A percentile compares a stretch with the other conserved stretches of the same genome.
phyloP scores from a whole-genome alignment of 2,329 filamentous ascomycete genomes.

The Malbranchea cinnamomea region DNA sequence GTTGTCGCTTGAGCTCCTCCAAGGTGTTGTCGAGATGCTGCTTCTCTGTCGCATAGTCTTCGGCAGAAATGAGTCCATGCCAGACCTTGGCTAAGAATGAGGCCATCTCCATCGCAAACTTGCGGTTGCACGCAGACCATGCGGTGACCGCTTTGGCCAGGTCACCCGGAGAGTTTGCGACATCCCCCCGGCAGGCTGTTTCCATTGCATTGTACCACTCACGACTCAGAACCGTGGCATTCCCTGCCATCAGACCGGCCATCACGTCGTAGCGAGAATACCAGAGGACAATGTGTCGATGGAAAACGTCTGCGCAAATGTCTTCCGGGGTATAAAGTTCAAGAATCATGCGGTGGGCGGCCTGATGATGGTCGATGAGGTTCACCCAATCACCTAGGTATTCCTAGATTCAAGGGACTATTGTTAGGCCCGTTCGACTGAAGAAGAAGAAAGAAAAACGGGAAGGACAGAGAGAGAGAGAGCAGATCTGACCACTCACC shows the following conservation, averaged over 20 bases:
- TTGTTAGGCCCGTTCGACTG: neutral
- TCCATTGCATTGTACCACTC: constrained; percentile 62
- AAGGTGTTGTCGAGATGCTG: constrained; percentile 33
- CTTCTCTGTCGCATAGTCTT: constrained; percentile 52
- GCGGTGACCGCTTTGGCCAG: constrained; percentile 53
- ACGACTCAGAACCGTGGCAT: constrained; percentile 54
- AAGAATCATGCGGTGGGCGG: constrained; percentile 66
- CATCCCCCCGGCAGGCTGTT: constrained; percentile 47
- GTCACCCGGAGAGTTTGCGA: constrained; percentile 44
- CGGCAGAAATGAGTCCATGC: constrained; percentile 46
- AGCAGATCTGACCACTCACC: constrained; percentile 44
- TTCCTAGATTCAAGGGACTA: constrained; percentile 42
- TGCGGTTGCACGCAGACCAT: constrained; percentile 48
- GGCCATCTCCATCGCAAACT: constrained; percentile 68
- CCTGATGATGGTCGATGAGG: constrained; percentile 79
- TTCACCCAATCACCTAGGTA: constrained; percentile 94
- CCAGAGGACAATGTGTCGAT: constrained; percentile 69
- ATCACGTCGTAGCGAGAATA: constrained; percentile 81
- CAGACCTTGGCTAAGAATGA: constrained; percentile 57
- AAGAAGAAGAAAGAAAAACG: constrained; percentile 4
- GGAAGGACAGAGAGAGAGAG: neutral
- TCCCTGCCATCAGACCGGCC: constrained; percentile 67
- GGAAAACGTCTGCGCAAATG: constrained; percentile 53
- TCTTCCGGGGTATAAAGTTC: constrained; percentile 64
- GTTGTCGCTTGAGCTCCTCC: constrained; percentile 29